These are phyloP conservation scores for Mucor velutinosus DNA, from an alignment of 371 early-diverging fungal species.

Conservation along the genomic window DNA sequence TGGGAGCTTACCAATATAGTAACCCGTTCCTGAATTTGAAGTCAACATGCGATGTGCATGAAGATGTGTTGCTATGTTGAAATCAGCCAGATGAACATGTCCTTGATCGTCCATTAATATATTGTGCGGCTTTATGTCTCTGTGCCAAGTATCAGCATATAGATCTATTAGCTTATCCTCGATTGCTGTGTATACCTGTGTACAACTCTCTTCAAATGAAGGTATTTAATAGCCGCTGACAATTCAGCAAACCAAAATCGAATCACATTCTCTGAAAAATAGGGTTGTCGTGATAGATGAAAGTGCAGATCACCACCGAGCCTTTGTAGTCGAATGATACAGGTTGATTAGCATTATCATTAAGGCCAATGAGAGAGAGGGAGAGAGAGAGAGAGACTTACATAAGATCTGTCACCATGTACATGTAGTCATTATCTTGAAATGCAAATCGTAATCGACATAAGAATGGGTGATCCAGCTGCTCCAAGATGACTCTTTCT, in stretches of 20 bases:
- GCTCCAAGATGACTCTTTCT: conserved; percentile 80
- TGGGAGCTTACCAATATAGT: conserved; percentile 70
- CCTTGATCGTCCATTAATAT: conserved; percentile 78
- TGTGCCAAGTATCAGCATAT: conserved; percentile 3
- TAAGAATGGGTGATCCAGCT: conserved; percentile 78
- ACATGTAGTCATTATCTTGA: conserved; percentile 83
- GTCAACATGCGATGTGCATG: conserved; percentile 59
- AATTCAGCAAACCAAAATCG: conserved; percentile 83
- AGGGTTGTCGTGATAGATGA: conserved; percentile 66
- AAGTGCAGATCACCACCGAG: conserved; percentile 85
- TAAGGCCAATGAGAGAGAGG: not conserved
- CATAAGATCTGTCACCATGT: conserved; percentile 90
- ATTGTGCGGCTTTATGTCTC: conserved; percentile 86
- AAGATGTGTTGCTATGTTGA: conserved; percentile 75
- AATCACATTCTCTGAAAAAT: conserved; percentile 72
- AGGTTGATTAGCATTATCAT: not conserved
- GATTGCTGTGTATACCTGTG: conserved; percentile 55
- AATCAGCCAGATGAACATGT: conserved; percentile 84
- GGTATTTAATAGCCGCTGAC: conserved; percentile 71
- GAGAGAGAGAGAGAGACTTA: conserved; percentile 17
- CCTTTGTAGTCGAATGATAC: conserved; percentile 46
- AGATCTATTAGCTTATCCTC: not conserved
- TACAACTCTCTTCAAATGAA: conserved; percentile 78
- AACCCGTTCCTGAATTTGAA: conserved; percentile 77
- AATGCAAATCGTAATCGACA: conserved; percentile 83